phyloP scores from a whole-genome alignment of 176 grass and related monocot genomes.

The Hordeum vulgare region MorexV3_pseudomolecules_assembly NC_058522.1:430806073-430806572 shows the following conservation, averaged over 20 bases:
- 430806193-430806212: slow-evolving; percentile 80
- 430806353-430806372: background rate
- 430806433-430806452: slow-evolving; percentile 75
- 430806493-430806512: slow-evolving; percentile 35
- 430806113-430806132: slow-evolving; percentile 70
- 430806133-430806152: slow-evolving; percentile 85
- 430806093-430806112: slow-evolving; percentile 41
- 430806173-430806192: slow-evolving; percentile 65
- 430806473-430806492: slow-evolving; percentile 59
- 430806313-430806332: slow-evolving; percentile 86
- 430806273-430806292: slow-evolving; percentile 44
- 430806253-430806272: slow-evolving; percentile 63
- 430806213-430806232: slow-evolving; percentile 73
- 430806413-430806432: slow-evolving; percentile 71
- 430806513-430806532: slow-evolving; percentile 53
- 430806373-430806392: slow-evolving; percentile 22
- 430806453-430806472: slow-evolving; percentile 52
- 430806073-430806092: slow-evolving; percentile 73
- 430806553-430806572: slow-evolving; percentile 85
- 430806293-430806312: slow-evolving; percentile 48
- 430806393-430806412: slow-evolving; percentile 45
- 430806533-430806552: slow-evolving; percentile 74
- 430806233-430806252: slow-evolving; percentile 68
- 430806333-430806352: slow-evolving; percentile 53
- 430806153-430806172: slow-evolving; percentile 65